Conservation (phyloP, 192 early-diverging fungal species). For the Coemansia sp. region DNA sequence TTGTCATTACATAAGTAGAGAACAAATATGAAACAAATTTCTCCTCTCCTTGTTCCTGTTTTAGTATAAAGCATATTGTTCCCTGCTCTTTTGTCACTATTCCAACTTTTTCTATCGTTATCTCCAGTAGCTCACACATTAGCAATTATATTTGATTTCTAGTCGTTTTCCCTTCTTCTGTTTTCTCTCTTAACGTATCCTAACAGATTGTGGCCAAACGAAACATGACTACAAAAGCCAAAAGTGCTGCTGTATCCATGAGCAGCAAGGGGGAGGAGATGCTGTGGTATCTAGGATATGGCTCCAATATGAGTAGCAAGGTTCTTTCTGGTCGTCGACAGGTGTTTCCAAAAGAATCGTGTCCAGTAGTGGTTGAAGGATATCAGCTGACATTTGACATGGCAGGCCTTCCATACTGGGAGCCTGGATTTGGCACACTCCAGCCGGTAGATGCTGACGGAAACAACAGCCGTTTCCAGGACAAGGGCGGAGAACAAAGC, state of each 20-base stretch:
- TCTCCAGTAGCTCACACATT: no score
- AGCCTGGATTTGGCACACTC: conserved; percentile 52
- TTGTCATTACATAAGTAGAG: neutral
- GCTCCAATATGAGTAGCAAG: conserved; percentile 51
- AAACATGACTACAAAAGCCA: neutral
- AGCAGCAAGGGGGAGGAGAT: neutral
- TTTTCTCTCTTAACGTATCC: neutral
- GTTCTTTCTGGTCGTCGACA: conserved; percentile 51
- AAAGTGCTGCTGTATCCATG: neutral
- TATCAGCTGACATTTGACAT: conserved; percentile 54
- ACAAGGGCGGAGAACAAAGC: neutral
- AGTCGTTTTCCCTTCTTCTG: no score
- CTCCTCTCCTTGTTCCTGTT: no score
- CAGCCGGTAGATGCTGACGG: conserved; percentile 12
- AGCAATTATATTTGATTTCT: no score
- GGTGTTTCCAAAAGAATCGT: conserved; percentile 38
- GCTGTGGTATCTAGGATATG: conserved; percentile 45
- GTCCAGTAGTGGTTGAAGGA: conserved; percentile 36
- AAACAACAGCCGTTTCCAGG: neutral
- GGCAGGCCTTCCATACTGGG: conserved; percentile 47
- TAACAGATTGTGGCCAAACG: neutral
- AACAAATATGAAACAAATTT: no score
- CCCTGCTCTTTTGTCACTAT: no score
- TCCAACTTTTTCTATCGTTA: no score
- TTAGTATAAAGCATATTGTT: no score